Percentiles rank a stretch among this genome's conserved stretches.
Evolutionary conservation across 73 alveolate species (phyloP).

Genomic region (Paraurostyla sp.): DNA sequence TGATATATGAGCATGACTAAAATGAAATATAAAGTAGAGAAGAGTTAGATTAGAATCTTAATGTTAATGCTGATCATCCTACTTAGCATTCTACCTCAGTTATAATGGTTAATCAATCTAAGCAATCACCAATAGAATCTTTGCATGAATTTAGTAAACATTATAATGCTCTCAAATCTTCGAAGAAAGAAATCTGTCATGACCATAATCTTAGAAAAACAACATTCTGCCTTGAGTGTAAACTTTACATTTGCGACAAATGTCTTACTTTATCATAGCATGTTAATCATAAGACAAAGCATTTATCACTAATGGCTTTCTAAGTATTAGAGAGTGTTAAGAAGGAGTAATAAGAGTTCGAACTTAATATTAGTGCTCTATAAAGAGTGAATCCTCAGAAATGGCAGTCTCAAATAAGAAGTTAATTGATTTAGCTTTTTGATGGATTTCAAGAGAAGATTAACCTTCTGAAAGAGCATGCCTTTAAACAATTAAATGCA

Average conservation of each 20-base stretch:
- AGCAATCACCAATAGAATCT: slow-evolving; percentile 21
- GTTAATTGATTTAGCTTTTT: not conserved
- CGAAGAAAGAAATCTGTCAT: slow-evolving; percentile 28
- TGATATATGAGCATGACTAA: not conserved
- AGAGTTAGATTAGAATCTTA: not conserved
- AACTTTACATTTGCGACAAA: slow-evolving; percentile 38
- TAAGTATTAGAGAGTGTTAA: not conserved
- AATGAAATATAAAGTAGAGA: not conserved
- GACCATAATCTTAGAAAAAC: slow-evolving; percentile 48
- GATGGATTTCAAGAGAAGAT: slow-evolving; percentile 8
- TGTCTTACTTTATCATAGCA: not conserved
- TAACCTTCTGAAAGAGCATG: slow-evolving; percentile 5
- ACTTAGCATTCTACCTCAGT: not conserved
- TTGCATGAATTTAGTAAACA: slow-evolving; percentile 8
- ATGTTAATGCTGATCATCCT: not conserved
- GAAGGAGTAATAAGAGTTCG: not conserved
- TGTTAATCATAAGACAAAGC: not conserved
- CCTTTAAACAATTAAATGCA: slow-evolving; percentile 4
- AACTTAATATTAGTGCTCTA: not conserved
- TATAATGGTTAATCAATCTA: not conserved
- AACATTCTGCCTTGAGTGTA: slow-evolving; percentile 12
- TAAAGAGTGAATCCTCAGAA: not conserved
- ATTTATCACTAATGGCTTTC: slow-evolving; percentile 33
- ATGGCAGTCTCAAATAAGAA: slow-evolving; percentile 33
- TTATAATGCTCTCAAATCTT: not conserved